Base-by-base conservation (phyloP, 257 asterid species). In the Avicennia marina region DNA sequence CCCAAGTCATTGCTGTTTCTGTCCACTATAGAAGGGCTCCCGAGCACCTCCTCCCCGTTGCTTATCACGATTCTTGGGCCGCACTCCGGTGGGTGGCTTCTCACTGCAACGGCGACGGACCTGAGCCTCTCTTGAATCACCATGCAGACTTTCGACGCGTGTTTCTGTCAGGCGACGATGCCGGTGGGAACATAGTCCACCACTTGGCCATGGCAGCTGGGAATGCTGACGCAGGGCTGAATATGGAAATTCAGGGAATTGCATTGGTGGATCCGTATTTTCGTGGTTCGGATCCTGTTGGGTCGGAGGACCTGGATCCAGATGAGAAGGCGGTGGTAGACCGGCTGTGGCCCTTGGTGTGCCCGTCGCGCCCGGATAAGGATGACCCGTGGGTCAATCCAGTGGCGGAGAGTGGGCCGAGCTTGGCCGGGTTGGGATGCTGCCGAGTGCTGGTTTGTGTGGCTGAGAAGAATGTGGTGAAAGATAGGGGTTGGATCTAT, bases 1-100 rank as follows among this genome's bases (percentile, higher is more conserved):
- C 82, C 46, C 74, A 64, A 4, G 69, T 73, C 11, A 32, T 75
- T 6, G 78, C 81, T 0, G 72, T 74, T 48, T 78, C 81, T 0
- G 81, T 78, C 0, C 70, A 74, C 44, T 62, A 71, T 45, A 57
- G 81, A 42, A 65, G 72, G 48, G 75, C 78, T 38, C 79, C 84
- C 0, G 85, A 78, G 62, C 65, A 71, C 50, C 76, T 48, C 50
- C 72, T 78, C 6, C 85, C 81, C 2, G 31, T 34, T 4, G 74
- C 67, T 1, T 74, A 74, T 3, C 74, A 74, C 8, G 83, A 77
- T 53, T 77, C 77, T 11, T 70, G 65, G 72, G 75, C 76, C 13
- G 74, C 71, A 7, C 39, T 78, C 8, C 69, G 68, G 42, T 78
- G 84, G 84, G 69, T 78, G 40, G 67, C 57, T 17, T 75, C 79